These are phyloP conservation scores for Fraxinus floribunda DNA, from an alignment of 305 asterid genomes.

Conservation along the genomic window DNA sequence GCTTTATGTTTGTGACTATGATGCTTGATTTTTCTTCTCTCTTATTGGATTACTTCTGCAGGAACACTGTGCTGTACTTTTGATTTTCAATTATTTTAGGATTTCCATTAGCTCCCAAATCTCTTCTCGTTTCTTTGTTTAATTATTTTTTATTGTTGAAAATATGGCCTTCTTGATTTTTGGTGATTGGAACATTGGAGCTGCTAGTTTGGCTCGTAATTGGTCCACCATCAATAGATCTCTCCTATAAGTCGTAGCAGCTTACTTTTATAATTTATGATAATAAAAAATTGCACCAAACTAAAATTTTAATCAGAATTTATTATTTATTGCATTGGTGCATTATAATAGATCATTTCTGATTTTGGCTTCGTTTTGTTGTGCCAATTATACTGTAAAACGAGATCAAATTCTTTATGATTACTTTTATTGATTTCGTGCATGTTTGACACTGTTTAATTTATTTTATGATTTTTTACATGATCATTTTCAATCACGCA, in stretches of 20 bases:
- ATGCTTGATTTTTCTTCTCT: neutral
- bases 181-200: neutral
- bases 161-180: neutral
- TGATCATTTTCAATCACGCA: too few relatives aligned
- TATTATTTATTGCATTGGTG: neutral
- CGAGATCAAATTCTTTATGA: neutral
- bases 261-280: neutral
- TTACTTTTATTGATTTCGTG: too few relatives aligned
- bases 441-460: too few relatives aligned
- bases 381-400: neutral
- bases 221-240: neutral
- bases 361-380: neutral
- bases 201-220: neutral
- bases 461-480: too few relatives aligned
- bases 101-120: neutral
- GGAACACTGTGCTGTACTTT: neutral
- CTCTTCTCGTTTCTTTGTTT: neutral
- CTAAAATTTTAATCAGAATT: too few relatives aligned
- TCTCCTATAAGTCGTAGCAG: neutral
- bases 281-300: neutral
- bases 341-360: neutral
- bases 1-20: conserved; percentile 15
- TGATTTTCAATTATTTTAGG: neutral
- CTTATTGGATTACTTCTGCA: neutral
- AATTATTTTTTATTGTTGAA: neutral